Conservation (phyloP, 352 stramenopile species). For the Globisporangium rhizosaccharum region DNA sequence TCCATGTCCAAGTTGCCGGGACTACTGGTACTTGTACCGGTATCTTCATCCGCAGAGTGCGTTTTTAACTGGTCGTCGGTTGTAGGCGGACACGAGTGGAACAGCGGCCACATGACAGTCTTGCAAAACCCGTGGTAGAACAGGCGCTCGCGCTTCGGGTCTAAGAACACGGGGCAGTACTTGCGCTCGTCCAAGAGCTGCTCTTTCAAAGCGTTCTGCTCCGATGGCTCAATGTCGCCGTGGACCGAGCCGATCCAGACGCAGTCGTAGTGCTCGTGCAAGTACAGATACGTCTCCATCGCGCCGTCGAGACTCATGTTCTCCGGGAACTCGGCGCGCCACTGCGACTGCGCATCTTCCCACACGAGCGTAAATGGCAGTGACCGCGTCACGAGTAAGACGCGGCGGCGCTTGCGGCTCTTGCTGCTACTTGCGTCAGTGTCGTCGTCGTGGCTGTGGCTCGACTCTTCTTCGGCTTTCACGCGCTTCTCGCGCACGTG, state of each 20-base stretch:
- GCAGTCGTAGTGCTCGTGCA: conserved; percentile 79
- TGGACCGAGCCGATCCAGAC: conserved; percentile 83
- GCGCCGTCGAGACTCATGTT: conserved; percentile 64
- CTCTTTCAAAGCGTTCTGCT: conserved; percentile 78
- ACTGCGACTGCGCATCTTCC: conserved; percentile 76
- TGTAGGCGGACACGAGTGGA: conserved; percentile 82
- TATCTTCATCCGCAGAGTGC: conserved; percentile 45
- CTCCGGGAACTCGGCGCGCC: conserved; percentile 75
- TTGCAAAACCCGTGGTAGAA: conserved; percentile 92
- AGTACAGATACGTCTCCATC: conserved; percentile 70
- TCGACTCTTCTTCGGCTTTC: conserved; percentile 57
- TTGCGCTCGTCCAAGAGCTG: conserved; percentile 88
- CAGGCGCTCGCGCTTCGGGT: conserved; percentile 75
- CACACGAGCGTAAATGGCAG: conserved; percentile 76
- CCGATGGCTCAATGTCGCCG: conserved; percentile 69
- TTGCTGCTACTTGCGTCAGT: conserved; percentile 19
- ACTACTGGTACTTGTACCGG: conserved; percentile 22
- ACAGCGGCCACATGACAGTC: conserved; percentile 88
- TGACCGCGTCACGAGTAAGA: conserved; percentile 71
- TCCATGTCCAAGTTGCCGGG: conserved; percentile 54
- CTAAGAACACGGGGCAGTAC: conserved; percentile 88
- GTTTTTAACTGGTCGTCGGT: conserved; percentile 70
- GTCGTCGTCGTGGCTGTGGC: conserved; percentile 12
- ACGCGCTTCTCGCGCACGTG: conserved; percentile 76
- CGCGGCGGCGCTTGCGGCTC: conserved; percentile 39